Evolutionary conservation across 257 asterid genomes (phyloP), one percentile per base, ranked within the genome.

Genomic region (Cinchona pubescens): DNA sequence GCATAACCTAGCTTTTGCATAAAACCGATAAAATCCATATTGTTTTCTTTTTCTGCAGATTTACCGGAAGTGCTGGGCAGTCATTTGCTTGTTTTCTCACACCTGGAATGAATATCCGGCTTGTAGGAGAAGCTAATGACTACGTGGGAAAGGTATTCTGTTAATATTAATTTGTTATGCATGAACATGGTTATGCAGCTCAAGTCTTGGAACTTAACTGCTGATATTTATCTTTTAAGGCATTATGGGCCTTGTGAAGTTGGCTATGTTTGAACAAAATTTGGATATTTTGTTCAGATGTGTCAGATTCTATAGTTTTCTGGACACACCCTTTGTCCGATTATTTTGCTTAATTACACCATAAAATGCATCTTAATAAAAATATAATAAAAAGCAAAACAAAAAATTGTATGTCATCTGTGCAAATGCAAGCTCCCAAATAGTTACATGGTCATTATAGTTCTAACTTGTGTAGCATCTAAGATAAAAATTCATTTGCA

Each of bases 1-100:
- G 34, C 61, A 70, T 29, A 18, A 51, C n/a, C n/a, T n/a, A 40
- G 12, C 7, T 35, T 53, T n/a, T 53, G 19, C 37, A 18, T 49
- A 14, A 55, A 56, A 73, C 18, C 55, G 29, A 40, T 29, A 78
- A n/a, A 68, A 42, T 77, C 58, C 65, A 66, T 45, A 63, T 64
- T 67, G 23, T 7, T 82, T 49, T 86, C 58, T 66, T 69, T n/a
- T 78, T 11, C 49, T 83, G 75, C 88, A 95, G 99, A 83, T 95
- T 95, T 84, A 82, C 69, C 9, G 99, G 99, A 81, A 95, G 99
- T 79, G 99, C 97, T 48, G 99, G 99, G 79, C 99, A 95, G 78
- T 95, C 99, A 40, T 95, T 95, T 77, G 94, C 84, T 73, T 95
- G 99, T 81, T 95, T 95, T 77, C 80, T 95, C 83, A 92, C 98